Conservation (phyloP, 2,329 filamentous ascomycete species). For the Penicillium occitanis region DNA sequence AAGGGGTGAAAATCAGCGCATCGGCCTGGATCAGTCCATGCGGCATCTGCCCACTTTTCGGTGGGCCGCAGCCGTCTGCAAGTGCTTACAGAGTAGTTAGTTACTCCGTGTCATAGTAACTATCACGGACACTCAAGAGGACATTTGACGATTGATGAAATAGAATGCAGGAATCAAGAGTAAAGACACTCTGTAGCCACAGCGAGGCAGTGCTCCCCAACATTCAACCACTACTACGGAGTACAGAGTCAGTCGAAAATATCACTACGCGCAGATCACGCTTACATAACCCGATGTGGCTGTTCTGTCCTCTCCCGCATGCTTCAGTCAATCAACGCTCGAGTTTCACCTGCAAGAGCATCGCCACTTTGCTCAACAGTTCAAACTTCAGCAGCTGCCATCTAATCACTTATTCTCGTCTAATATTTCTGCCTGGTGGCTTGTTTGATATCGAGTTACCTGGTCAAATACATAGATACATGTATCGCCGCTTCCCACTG, state of each 20-base stretch:
- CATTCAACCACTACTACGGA: background rate
- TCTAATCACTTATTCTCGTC: background rate
- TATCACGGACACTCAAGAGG: no score
- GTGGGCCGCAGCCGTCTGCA: conserved; percentile 14
- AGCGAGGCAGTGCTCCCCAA: background rate
- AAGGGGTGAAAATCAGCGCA: background rate
- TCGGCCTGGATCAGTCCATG: conserved; percentile 17
- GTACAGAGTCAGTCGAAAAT: background rate
- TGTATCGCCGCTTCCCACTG: background rate
- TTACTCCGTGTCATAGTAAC: background rate
- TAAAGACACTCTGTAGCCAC: background rate
- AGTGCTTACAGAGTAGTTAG: background rate
- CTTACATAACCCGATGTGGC: conserved; percentile 9
- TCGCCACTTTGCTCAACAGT: background rate
- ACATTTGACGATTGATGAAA: background rate
- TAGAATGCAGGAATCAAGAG: no score
- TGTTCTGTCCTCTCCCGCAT: background rate
- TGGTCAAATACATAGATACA: background rate
- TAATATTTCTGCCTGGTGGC: background rate
- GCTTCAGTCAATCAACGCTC: background rate
- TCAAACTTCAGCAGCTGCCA: background rate
- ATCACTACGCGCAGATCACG: background rate
- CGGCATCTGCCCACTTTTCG: conserved; percentile 13
- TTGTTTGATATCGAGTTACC: background rate
- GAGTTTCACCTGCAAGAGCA: conserved; percentile 1